phyloP scores from a whole-genome alignment of 78 protist species.

The slime mould (Dictyostelium discoideum) region DNA sequence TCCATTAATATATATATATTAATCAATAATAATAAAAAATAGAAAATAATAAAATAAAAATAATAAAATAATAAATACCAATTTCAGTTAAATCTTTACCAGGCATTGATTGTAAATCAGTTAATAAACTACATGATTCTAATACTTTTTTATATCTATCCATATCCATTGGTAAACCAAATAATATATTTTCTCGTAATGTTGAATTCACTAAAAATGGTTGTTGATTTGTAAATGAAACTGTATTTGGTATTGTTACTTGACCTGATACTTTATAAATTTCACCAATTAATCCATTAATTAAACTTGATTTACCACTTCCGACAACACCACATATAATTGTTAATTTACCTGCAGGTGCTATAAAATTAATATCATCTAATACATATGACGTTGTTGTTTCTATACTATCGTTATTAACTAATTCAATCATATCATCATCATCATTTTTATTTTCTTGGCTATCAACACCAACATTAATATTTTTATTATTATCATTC shows the following conservation, averaged over 20 bases:
- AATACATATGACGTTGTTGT: not conserved
- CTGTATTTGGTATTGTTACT: not conserved
- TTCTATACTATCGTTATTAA: not conserved
- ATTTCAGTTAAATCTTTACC: conserved; percentile 95
- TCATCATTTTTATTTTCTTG: not conserved
- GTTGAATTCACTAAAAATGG: conserved; percentile 94
- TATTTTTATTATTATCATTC: not conserved
- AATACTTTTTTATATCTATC: conserved; percentile 81
- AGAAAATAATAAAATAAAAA: too few species aligned
- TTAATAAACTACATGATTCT: conserved; percentile 84
- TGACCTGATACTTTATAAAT: conserved; percentile 6
- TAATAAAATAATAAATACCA: not conserved
- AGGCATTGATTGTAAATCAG: conserved; percentile 82
- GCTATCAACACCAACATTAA: not conserved
- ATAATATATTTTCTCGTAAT: conserved; percentile 95
- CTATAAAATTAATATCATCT: conserved; percentile 18
- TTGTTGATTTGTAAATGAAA: conserved; percentile 86
- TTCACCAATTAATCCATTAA: conserved; percentile 68
- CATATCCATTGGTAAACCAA: conserved; percentile 89
- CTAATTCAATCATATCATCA: not conserved
- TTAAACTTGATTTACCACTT: conserved; percentile 91
- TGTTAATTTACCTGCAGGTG: conserved; percentile 60
- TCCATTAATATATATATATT: too few species aligned
- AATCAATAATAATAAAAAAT: too few species aligned
- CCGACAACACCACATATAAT: conserved; percentile 92